A percentile compares a stretch with the other conserved stretches of the same genome.
phyloP scores from a whole-genome alignment of 176 grass and related monocot genomes.

The Chloris gayana region DNA sequence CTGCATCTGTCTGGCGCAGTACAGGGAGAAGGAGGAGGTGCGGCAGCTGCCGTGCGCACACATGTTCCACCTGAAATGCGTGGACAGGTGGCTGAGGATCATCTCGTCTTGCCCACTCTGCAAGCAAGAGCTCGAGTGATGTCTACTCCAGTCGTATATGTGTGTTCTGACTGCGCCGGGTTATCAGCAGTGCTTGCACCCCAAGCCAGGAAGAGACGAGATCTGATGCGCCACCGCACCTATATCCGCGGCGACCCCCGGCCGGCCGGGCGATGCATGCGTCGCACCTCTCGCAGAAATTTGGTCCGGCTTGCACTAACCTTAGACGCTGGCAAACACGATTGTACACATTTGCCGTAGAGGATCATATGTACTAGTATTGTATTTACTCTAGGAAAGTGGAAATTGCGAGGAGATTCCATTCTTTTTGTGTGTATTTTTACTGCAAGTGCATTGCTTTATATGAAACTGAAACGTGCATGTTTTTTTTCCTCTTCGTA shows the following conservation, averaged over 20 bases:
- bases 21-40: conserved; percentile 86
- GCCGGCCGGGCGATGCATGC: conserved; percentile 34
- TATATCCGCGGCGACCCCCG: not conserved
- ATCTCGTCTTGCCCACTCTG: conserved; percentile 97
- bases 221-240: conserved; percentile 10
- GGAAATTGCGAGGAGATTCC: not conserved
- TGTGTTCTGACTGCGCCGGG: not conserved
- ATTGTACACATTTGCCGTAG: conserved; percentile 1
- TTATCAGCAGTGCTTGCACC: conserved; percentile 36
- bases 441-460: not conserved
- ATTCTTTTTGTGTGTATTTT: not conserved
- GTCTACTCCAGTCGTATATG: conserved; percentile 15
- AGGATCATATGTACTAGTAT: not conserved
- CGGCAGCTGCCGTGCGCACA: conserved; percentile 90
- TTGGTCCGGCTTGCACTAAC: conserved; percentile 26
- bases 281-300: conserved; percentile 30
- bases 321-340: conserved; percentile 34
- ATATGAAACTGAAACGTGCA: not conserved
- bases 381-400: not conserved
- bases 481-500: not conserved
- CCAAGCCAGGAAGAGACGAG: conserved; percentile 7
- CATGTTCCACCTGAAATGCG: conserved; percentile 88
- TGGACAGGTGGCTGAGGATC: conserved; percentile 95
- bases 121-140: conserved; percentile 88
- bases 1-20: conserved; percentile 92